phyloP scores from a whole-genome alignment of 2,329 filamentous ascomycete genomes.

The Neodidymelliopsis sp. region DNA sequence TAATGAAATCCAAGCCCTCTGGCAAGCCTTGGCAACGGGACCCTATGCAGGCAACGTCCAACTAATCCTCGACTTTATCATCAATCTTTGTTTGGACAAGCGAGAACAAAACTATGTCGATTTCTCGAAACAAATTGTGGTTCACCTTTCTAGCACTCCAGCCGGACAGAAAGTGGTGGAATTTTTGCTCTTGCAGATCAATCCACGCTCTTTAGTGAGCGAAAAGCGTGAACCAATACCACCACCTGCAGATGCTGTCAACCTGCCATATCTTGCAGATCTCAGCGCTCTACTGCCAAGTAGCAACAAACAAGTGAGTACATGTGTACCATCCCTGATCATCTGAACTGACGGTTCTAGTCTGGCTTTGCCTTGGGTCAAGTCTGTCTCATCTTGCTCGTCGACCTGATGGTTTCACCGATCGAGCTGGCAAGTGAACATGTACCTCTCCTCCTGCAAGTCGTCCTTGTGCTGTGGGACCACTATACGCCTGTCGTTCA shows the following conservation, averaged over 20 bases:
- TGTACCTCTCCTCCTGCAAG: constrained; percentile 85
- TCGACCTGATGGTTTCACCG: constrained; percentile 94
- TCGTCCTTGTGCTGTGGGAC: constrained; percentile 94
- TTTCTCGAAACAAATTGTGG: constrained; percentile 97
- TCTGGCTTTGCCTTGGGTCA: constrained; percentile 91
- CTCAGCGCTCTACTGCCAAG: constrained; percentile 37
- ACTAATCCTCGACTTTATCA: constrained; percentile 94
- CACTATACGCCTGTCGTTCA: constrained; percentile 95
- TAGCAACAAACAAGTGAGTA: constrained; percentile 42
- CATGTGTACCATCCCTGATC: not conserved
- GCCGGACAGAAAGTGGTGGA: constrained; percentile 92
- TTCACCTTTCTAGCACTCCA: constrained; percentile 87
- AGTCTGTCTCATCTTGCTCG: constrained; percentile 88
- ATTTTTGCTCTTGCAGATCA: constrained; percentile 89
- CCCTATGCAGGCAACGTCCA: constrained; percentile 94
- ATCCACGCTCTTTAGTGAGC: constrained; percentile 95
- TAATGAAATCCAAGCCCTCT: constrained; percentile 96
- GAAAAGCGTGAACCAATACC: constrained; percentile 68
- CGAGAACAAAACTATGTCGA: constrained; percentile 98
- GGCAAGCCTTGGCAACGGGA: constrained; percentile 94
- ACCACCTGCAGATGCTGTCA: constrained; percentile 73
- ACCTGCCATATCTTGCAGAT: constrained; percentile 85
- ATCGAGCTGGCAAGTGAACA: constrained; percentile 80
- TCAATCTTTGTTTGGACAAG: constrained; percentile 88
- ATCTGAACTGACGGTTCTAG: constrained; percentile 44